A percentile compares a stretch with the other conserved stretches of the same genome.
Evolutionary conservation across 148 eudicot genomes (phyloP).

Genomic region (Chenopodium album): DNA sequence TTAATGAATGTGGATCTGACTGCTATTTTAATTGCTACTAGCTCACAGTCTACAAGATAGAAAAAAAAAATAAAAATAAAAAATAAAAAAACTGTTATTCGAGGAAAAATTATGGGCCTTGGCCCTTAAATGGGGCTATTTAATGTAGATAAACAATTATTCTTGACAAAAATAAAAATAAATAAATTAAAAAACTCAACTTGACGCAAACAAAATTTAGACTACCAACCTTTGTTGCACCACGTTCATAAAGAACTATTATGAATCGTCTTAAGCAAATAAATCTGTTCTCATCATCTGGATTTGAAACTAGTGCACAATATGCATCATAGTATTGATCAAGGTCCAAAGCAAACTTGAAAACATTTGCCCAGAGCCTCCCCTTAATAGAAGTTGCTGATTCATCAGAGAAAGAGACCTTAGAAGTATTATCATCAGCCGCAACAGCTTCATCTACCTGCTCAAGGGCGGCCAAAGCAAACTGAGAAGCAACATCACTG

Average conservation of each 20-base stretch:
- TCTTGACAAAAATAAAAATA: not conserved
- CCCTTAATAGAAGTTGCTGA: constrained; percentile 68
- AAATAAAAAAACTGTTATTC: not conserved
- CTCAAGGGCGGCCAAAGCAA: constrained; percentile 97
- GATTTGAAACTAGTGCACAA: constrained; percentile 95
- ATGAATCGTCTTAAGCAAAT: constrained; percentile 95
- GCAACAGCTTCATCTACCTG: constrained; percentile 84
- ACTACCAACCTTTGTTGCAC: constrained; percentile 69
- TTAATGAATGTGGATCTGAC: not conserved
- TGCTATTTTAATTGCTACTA: not conserved
- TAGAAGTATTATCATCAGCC: constrained; percentile 31
- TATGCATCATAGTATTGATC: constrained; percentile 80
- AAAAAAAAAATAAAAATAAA: not conserved
- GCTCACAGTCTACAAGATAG: not conserved
- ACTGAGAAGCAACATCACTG: constrained; percentile 87
- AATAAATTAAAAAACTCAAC: not conserved
- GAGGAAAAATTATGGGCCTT: not conserved
- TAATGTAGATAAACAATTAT: not conserved
- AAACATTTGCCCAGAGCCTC: constrained; percentile 97
- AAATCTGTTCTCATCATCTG: constrained; percentile 91
- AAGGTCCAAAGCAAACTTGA: constrained; percentile 84
- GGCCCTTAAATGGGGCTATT: not conserved
- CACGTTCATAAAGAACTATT: constrained; percentile 89
- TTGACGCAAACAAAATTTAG: constrained; percentile 12
- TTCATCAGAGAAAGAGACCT: constrained; percentile 39